phyloP scores from a whole-genome alignment of 352 stramenopile genomes.

The Pythium graminicola region DNA sequence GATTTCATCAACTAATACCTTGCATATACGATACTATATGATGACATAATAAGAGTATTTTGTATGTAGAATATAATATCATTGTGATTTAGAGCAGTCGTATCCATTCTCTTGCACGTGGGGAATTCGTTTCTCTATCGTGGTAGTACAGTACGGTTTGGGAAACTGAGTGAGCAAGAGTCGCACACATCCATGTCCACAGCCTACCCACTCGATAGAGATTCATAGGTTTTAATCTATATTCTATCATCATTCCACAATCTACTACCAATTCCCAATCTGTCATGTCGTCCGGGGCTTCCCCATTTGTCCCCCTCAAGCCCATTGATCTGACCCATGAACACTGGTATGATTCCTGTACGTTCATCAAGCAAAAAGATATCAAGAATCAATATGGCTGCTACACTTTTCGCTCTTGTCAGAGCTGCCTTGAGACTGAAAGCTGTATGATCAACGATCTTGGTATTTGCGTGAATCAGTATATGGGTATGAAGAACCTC shows the following conservation, averaged over 20 bases:
- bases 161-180: not conserved
- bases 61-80: too few relatives aligned
- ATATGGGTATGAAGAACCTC: constrained; percentile 8
- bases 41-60: too few relatives aligned
- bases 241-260: too few relatives aligned
- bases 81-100: too few relatives aligned
- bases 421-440: constrained; percentile 19
- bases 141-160: not conserved
- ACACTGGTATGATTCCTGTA: constrained; percentile 8
- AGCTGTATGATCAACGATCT: constrained; percentile 20
- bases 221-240: too few relatives aligned
- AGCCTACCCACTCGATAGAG: not conserved
- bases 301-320: not conserved
- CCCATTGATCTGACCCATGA: not conserved
- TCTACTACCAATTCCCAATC: too few relatives aligned
- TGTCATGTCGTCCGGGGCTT: too few relatives aligned
- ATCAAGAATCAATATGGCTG: constrained; percentile 9
- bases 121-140: not conserved
- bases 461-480: constrained; percentile 17
- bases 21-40: too few relatives aligned
- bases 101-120: constrained; percentile 1
- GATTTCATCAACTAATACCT: too few relatives aligned
- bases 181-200: constrained; percentile 10
- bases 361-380: constrained; percentile 17
- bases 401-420: constrained; percentile 22